Evolutionary conservation across 768 basidiomycete species (phyloP).

Genomic region (Scleroderma bovista): DNA sequence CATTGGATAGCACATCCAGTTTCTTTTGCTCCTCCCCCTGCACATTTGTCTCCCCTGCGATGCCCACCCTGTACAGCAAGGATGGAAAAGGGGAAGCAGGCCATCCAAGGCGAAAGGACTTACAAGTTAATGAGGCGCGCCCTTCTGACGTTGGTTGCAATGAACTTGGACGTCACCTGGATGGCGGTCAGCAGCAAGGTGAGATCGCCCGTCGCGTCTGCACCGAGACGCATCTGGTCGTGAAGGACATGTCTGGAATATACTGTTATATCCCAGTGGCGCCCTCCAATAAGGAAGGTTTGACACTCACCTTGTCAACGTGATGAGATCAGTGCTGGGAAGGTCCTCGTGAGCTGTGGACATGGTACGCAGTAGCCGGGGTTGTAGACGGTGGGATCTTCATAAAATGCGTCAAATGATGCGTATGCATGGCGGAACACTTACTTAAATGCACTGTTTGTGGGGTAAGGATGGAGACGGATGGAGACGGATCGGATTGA

Average conservation of each 20-base stretch:
- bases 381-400: not conserved
- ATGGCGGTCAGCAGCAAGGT: slow-evolving; percentile 94
- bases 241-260: slow-evolving; percentile 72
- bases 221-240: slow-evolving; percentile 79
- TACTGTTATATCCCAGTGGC: not conserved
- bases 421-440: not conserved
- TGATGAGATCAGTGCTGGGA: slow-evolving; percentile 85
- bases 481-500: slow-evolving; percentile 3
- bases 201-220: slow-evolving; percentile 85
- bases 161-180: slow-evolving; percentile 94
- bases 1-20: slow-evolving; percentile 93
- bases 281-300: not conserved
- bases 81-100: slow-evolving; percentile 1
- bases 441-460: slow-evolving; percentile 1
- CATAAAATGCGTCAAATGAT: not conserved
- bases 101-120: slow-evolving; percentile 24
- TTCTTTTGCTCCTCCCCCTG: slow-evolving; percentile 99
- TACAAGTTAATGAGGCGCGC: slow-evolving; percentile 96
- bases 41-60: slow-evolving; percentile 94
- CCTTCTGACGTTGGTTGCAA: slow-evolving; percentile 95
- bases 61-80: slow-evolving; percentile 66
- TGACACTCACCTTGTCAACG: slow-evolving; percentile 73
- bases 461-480: slow-evolving; percentile 19
- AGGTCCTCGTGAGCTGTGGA: slow-evolving; percentile 45
- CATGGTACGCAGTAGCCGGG: slow-evolving; percentile 8